Percentiles rank a stretch among this genome's conserved stretches.
Evolutionary conservation across 352 stramenopile genomes (phyloP).

Genomic region (Globisporangium polare): DNA sequence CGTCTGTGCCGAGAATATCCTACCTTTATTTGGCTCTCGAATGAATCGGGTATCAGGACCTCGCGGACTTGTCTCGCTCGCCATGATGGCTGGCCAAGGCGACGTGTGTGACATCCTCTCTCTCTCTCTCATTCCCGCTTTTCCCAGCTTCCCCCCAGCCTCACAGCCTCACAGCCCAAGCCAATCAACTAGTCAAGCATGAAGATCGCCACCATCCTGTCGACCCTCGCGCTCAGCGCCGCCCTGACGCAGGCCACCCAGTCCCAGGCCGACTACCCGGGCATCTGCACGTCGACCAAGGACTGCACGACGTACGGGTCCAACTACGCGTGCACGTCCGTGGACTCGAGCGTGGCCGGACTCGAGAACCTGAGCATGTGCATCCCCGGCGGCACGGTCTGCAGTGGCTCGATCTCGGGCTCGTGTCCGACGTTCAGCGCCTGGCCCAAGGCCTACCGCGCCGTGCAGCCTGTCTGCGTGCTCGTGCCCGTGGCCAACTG

Average conservation of each 20-base stretch:
- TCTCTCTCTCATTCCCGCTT: not conserved
- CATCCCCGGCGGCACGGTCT: constrained; percentile 47
- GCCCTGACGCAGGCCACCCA: constrained; percentile 12
- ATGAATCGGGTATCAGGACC: too few species aligned
- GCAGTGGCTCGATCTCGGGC: constrained; percentile 55
- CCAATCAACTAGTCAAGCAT: constrained; percentile 3
- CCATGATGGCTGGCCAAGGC: not conserved
- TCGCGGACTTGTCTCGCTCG: not conserved
- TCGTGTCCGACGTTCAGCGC: constrained; percentile 70
- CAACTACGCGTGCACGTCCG: constrained; percentile 66
- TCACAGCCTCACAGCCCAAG: not conserved
- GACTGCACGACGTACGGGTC: constrained; percentile 56
- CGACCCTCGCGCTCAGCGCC: constrained; percentile 9
- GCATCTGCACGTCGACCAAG: constrained; percentile 37
- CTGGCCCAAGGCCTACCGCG: constrained; percentile 65
- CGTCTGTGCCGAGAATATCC: too few species aligned
- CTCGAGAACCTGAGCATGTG: constrained; percentile 70
- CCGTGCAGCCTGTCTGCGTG: constrained; percentile 67
- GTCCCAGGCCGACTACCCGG: constrained; percentile 44
- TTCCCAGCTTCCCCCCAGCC: not conserved
- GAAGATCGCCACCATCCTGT: constrained; percentile 14
- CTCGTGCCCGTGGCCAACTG: constrained; percentile 65
- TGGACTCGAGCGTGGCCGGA: constrained; percentile 50
- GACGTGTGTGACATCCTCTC: not conserved
- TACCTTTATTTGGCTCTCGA: too few species aligned